phyloP scores from a whole-genome alignment of 2,329 filamentous ascomycete genomes.

The Fulvia fulva region DNA sequence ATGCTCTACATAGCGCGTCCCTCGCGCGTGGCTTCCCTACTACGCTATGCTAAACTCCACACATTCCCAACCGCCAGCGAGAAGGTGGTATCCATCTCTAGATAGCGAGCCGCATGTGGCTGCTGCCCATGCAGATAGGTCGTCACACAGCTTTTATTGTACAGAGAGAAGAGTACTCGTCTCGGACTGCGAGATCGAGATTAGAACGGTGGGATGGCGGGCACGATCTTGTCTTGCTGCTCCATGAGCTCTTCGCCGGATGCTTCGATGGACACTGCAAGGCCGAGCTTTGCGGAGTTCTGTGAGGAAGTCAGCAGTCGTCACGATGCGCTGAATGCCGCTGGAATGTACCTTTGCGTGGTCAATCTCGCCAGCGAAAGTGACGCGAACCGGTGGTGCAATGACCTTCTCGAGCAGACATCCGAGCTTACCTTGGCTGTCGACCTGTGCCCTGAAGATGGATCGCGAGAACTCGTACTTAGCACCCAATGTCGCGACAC shows the following conservation, averaged over 20 bases:
- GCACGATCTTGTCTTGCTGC: conserved; percentile 58
- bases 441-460: conserved; percentile 91
- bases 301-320: conserved; percentile 38
- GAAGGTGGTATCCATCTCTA: conserved; percentile 3
- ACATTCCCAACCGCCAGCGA: conserved; percentile 7
- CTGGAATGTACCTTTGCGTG: conserved; percentile 74
- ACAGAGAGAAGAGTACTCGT: conserved; percentile 22
- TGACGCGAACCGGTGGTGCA: conserved; percentile 85
- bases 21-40: conserved; percentile 11
- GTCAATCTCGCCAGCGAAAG: conserved; percentile 94
- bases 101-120: conserved; percentile 17
- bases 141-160: conserved; percentile 18
- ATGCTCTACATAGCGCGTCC: conserved; percentile 18
- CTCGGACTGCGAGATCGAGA: neutral
- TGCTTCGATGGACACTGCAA: conserved; percentile 88
- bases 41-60: conserved; percentile 15
- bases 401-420: conserved; percentile 94
- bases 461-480: conserved; percentile 98
- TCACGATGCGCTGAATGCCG: neutral
- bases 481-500: conserved; percentile 83
- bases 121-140: conserved; percentile 6
- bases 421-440: conserved; percentile 89
- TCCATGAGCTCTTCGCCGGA: conserved; percentile 81
- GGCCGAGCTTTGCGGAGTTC: conserved; percentile 92
- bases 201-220: conserved; percentile 40